phyloP scores from a whole-genome alignment of 306 rosid species.

The Glycyrrhiza uralensis region DNA sequence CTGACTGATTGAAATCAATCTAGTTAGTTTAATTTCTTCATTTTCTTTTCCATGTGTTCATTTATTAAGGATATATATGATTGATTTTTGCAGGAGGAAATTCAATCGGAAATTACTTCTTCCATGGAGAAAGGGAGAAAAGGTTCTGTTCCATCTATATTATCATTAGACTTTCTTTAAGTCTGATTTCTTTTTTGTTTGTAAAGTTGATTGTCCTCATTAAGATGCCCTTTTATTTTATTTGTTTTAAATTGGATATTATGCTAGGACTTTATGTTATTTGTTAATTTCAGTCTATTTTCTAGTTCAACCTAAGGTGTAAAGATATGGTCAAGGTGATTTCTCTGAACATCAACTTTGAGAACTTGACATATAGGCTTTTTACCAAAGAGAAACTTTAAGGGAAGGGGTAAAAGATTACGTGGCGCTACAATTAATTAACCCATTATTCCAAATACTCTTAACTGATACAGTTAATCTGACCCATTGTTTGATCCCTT shows the following conservation, averaged over 20 bases:
- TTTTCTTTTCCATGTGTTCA: constrained; percentile 11
- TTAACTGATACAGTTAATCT: no score
- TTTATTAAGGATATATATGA: constrained; percentile 7
- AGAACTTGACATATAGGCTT: not conserved
- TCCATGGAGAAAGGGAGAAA: constrained; percentile 46
- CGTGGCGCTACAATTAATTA: no score
- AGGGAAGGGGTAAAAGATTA: not conserved
- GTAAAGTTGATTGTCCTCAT: not conserved
- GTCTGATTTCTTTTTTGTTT: not conserved
- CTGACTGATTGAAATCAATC: not conserved
- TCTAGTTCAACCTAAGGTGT: constrained; percentile 16
- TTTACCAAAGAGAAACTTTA: not conserved
- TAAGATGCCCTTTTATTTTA: not conserved
- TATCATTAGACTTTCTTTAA: not conserved
- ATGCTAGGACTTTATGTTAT: not conserved
- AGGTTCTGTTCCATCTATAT: constrained; percentile 43
- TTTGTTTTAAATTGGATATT: not conserved
- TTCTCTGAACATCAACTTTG: not conserved
- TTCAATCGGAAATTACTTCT: constrained; percentile 37
- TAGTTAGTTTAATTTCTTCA: not conserved
- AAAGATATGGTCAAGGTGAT: not conserved
- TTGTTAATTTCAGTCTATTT: not conserved
- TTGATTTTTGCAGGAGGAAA: constrained; percentile 54
- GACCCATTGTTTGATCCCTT: no score
- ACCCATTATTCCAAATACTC: not conserved